Evolutionary conservation across 1,284 basidiomycete genomes (phyloP).

Genomic region (Ganoderma multipileum): DNA sequence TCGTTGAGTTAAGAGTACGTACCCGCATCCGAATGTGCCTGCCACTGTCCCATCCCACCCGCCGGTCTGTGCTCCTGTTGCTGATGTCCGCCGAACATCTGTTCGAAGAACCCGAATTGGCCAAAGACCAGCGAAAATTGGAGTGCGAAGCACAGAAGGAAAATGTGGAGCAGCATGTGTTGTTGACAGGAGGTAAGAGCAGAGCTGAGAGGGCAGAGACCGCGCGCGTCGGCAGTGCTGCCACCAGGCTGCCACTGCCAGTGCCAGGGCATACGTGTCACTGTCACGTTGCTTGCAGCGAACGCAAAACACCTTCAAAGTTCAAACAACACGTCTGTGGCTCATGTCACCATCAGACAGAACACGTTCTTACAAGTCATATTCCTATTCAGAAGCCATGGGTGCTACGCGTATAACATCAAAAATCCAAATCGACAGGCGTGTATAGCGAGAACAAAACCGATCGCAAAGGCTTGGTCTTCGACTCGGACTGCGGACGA

Average conservation of each 20-base stretch:
- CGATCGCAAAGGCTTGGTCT: background rate
- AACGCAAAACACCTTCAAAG: constrained; percentile 27
- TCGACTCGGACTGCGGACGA: background rate
- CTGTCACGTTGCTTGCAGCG: background rate
- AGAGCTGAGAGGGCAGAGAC: background rate
- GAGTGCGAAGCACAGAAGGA: constrained; percentile 20
- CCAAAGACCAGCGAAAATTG: constrained; percentile 37
- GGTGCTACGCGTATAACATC: constrained; percentile 6
- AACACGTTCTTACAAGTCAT: constrained; percentile 11
- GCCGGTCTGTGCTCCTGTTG: constrained; percentile 43
- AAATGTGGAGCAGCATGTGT: constrained; percentile 19
- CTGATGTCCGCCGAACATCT: constrained; percentile 63
- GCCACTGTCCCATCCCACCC: constrained; percentile 53
- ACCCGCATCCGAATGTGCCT: constrained; percentile 57
- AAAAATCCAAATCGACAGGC: constrained; percentile 12
- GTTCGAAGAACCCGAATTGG: constrained; percentile 71
- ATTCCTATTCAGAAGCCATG: constrained; percentile 22
- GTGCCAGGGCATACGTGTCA: constrained; percentile 20
- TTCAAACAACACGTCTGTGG: constrained; percentile 28
- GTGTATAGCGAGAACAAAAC: constrained; percentile 1
- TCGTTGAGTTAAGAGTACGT: constrained; percentile 19
- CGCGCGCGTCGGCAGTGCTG: background rate
- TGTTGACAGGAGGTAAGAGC: background rate
- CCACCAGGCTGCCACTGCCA: too few relatives aligned
- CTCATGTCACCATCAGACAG: background rate